A percentile compares a stretch with the other conserved stretches of the same genome.
Conservation (phyloP, 2,329 filamentous ascomycete species). For the Apiospora pterosperma region DNA sequence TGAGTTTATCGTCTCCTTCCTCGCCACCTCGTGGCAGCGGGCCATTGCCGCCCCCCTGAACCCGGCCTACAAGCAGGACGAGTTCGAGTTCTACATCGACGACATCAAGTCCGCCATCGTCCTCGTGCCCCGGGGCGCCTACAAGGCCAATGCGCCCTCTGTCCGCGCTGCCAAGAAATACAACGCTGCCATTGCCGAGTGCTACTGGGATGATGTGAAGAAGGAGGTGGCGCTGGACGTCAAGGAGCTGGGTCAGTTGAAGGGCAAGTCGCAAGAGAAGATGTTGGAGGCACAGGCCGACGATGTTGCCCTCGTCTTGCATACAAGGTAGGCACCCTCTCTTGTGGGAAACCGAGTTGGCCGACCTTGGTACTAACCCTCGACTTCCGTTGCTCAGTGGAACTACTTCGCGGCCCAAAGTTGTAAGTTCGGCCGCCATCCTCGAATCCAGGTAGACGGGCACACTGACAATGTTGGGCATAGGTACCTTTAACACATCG, state of each 20-base stretch:
- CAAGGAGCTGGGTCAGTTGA: slow-evolving; percentile 69
- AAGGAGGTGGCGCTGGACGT: slow-evolving; percentile 72
- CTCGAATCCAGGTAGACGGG: not conserved
- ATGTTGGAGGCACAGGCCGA: slow-evolving; percentile 59
- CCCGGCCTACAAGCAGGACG: slow-evolving; percentile 81
- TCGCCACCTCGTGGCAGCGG: slow-evolving; percentile 82
- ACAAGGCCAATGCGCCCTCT: slow-evolving; percentile 62
- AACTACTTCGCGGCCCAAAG: slow-evolving; percentile 82
- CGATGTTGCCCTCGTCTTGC: slow-evolving; percentile 76
- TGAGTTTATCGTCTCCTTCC: slow-evolving; percentile 83
- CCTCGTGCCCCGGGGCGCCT: slow-evolving; percentile 70
- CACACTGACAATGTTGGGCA: not conserved
- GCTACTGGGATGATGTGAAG: slow-evolving; percentile 67
- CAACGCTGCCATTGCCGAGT: slow-evolving; percentile 81
- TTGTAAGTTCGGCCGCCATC: slow-evolving; percentile 46
- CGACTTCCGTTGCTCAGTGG: slow-evolving; percentile 43
- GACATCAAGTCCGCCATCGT: slow-evolving; percentile 78
- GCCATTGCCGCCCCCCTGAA: slow-evolving; percentile 84
- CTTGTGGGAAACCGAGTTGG: not conserved
- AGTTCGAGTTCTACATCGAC: slow-evolving; percentile 91
- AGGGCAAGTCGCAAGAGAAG: slow-evolving; percentile 36
- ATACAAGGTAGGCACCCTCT: slow-evolving; percentile 54
- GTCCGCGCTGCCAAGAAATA: slow-evolving; percentile 77
- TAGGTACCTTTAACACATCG: slow-evolving; percentile 74
- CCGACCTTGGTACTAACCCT: not conserved